A percentile compares a stretch with the other conserved stretches of the same genome.
Evolutionary conservation across 805 yeast genomes (phyloP).

Genomic region (Schwanniomyces occidentalis): DNA sequence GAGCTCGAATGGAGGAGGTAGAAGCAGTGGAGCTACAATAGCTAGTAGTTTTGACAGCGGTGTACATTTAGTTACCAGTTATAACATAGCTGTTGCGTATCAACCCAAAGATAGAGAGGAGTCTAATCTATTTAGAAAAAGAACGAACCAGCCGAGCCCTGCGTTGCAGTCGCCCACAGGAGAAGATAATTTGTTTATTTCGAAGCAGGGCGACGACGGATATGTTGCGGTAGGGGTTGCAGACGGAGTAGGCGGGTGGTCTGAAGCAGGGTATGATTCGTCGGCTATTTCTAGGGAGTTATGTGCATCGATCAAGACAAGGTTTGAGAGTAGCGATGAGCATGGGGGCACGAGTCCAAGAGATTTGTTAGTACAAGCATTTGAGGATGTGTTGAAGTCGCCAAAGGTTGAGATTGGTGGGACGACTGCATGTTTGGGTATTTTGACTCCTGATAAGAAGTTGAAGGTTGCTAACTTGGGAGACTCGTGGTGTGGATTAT

Average conservation of each 20-base stretch:
- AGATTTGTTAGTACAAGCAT: constrained; percentile 57
- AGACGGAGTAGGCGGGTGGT: constrained; percentile 99
- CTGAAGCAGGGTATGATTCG: constrained; percentile 87
- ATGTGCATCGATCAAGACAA: constrained; percentile 53
- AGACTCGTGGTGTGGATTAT: constrained; percentile 92
- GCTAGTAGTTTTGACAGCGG: constrained; percentile 16
- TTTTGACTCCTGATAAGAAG: constrained; percentile 55
- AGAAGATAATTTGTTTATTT: constrained; percentile 70
- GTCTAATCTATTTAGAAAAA: constrained; percentile 43
- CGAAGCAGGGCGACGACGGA: constrained; percentile 36
- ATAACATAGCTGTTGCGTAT: constrained; percentile 65
- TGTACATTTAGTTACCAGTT: constrained; percentile 32
- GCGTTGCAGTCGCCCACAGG: constrained; percentile 62
- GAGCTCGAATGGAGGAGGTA: constrained; percentile 9
- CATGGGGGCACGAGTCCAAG: constrained; percentile 33
- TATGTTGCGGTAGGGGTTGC: constrained; percentile 73
- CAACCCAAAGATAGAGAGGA: constrained; percentile 70
- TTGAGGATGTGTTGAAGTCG: constrained; percentile 48
- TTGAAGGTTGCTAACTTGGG: constrained; percentile 80
- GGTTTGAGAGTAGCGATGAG: constrained; percentile 23
- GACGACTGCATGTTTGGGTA: constrained; percentile 88
- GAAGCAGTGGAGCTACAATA: constrained; percentile 16
- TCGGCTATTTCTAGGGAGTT: constrained; percentile 82
- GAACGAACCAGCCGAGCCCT: constrained; percentile 26
- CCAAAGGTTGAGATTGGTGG: constrained; percentile 84